Base-by-base conservation (phyloP, 1,284 basidiomycete genomes). In the Leccinum variabile region DNA sequence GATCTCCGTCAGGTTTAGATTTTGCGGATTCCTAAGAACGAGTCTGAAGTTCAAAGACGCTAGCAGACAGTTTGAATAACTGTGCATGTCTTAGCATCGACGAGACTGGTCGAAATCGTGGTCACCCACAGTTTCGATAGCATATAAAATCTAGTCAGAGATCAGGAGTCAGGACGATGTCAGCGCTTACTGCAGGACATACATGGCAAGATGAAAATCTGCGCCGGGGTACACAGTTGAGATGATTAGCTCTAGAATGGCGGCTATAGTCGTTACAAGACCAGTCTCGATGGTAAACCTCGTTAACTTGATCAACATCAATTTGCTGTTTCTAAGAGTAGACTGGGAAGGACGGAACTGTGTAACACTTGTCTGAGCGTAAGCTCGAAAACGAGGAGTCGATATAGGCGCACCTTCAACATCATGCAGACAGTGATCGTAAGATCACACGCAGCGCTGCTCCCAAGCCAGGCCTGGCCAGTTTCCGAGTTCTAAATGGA, bases 11-110 rank as follows among this genome's bases (percentile, higher is more conserved):
- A 49, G 10, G 18, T 58, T 44, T 13, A 32, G 37, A 35, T 64
- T 10, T 22, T 56, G 33, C 3, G 30, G 11, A 25, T 18, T 59
- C 16, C 58, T 49, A 33, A 63, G 33, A 54, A 63, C 57, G 4
- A 59, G 32, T n/a, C 60, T 59, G 54, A 56, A 56, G 46, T 67
- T 65, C 44, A 67, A 22, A 5, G 57, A 44, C 10, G 59, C 63
- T n/a, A 67, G 30, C 16, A 65, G n/a, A 35, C 59, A 65, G 33
- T 65, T 67, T 54, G 63, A 46, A 55, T 67, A 67, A 16, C 66
- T 67, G 13, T 37, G 6, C 13, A 6, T 37, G 13, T 14, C 35
- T 37, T 14, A 37, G 35, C 6, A 37, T 37, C 0, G 35, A 7
- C 13, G 13, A 7, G 3, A 14, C 35, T 37, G 6, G 35, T 37